A percentile compares a stretch with the other conserved stretches of the same genome.
Evolutionary conservation across 495 filamentous ascomycete species (phyloP).

Genomic region (Pyrenula aspistea): DNA sequence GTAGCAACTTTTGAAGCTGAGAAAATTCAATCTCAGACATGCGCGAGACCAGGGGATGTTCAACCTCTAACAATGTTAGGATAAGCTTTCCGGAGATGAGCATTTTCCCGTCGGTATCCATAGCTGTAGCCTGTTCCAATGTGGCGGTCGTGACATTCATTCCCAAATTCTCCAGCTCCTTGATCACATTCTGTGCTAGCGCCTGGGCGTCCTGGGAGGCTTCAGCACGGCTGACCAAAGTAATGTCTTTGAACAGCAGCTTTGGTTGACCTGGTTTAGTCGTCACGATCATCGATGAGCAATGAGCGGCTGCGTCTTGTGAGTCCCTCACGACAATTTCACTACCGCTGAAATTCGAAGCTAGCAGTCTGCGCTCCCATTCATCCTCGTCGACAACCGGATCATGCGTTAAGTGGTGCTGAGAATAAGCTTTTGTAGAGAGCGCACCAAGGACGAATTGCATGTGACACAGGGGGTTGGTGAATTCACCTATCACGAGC

Average conservation of each 20-base stretch:
- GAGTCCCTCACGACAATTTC: background rate
- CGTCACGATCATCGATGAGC: background rate
- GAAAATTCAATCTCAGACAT: background rate
- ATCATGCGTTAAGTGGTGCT: background rate
- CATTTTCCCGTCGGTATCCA: background rate
- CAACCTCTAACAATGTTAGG: background rate
- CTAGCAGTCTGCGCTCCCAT: background rate
- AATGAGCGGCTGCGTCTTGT: background rate
- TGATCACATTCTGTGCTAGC: background rate
- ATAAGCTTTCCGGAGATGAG: background rate
- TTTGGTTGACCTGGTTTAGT: background rate
- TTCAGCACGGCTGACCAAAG: background rate
- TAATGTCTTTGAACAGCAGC: background rate
- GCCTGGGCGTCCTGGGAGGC: background rate
- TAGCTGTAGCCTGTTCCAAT: background rate
- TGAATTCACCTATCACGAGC: conserved; percentile 7
- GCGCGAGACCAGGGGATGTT: background rate
- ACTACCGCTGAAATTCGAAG: background rate
- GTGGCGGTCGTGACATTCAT: background rate
- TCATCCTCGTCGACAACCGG: background rate
- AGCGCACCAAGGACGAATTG: conserved; percentile 7
- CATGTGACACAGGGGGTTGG: background rate
- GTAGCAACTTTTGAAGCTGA: background rate
- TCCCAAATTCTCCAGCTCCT: background rate
- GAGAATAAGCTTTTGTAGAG: background rate